These are phyloP conservation scores for Populus pruinosa DNA, from an alignment of 345 rosid genomes.

Conservation along the genomic window DNA sequence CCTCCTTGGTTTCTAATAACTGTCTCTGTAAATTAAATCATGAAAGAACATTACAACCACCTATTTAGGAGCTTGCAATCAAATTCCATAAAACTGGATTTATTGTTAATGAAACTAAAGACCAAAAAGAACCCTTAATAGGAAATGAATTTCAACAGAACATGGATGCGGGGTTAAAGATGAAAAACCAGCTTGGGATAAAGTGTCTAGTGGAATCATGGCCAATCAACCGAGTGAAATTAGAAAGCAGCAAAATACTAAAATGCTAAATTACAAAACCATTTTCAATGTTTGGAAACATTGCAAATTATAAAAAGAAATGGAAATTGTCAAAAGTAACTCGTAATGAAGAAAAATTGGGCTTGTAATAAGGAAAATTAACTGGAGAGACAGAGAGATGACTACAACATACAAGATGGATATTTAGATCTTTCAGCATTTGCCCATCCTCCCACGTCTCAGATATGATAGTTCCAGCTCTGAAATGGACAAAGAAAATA, in stretches of 20 bases:
- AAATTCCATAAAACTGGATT: not conserved
- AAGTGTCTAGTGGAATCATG: not conserved
- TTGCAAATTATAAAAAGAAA: too few relatives aligned
- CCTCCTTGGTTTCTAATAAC: slow-evolving; percentile 88
- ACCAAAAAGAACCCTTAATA: too few relatives aligned
- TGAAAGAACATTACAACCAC: not conserved
- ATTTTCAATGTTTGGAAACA: too few relatives aligned
- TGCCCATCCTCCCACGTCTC: slow-evolving; percentile 99
- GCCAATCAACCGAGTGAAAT: not conserved
- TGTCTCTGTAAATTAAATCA: slow-evolving; percentile 47
- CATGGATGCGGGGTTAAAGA: not conserved
- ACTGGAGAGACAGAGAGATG: not conserved
- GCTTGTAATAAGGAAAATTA: slow-evolving; percentile 2
- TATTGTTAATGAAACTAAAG: not conserved
- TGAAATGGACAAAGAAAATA: slow-evolving; percentile 33
- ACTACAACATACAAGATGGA: slow-evolving; percentile 69
- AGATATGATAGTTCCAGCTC: slow-evolving; percentile 95
- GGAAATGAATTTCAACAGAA: not conserved
- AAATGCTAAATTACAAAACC: too few relatives aligned
- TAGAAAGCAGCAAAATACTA: not conserved
- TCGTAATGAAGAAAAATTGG: not conserved
- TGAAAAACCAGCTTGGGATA: not conserved
- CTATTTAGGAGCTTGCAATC: not conserved
- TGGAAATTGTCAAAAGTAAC: too few relatives aligned
- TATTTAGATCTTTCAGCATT: slow-evolving; percentile 85